A percentile compares a stretch with the other conserved stretches of the same genome.
Conservation (phyloP, 352 stramenopile species). For the Blastocystis sp. region DNA sequence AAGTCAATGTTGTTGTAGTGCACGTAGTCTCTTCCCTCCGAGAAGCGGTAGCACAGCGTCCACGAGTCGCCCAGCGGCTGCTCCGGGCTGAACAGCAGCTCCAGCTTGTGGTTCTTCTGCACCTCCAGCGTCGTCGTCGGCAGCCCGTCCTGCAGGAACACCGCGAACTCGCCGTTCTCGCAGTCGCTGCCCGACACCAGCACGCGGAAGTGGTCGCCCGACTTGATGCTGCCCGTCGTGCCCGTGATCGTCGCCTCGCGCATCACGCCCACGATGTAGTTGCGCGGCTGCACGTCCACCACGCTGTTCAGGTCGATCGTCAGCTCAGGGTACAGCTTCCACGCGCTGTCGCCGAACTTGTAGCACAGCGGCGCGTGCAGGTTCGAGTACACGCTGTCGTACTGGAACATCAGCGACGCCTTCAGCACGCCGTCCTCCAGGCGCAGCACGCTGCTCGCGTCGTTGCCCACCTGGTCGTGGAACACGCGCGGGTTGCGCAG, state of each 20-base stretch:
- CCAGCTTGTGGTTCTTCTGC: not conserved
- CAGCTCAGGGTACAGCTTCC: constrained; percentile 56
- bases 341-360: constrained; percentile 58
- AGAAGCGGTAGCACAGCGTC: constrained; percentile 59
- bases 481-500: not conserved
- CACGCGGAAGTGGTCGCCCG: constrained; percentile 35
- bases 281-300: constrained; percentile 20
- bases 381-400: constrained; percentile 33
- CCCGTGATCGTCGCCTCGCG: constrained; percentile 4
- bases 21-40: constrained; percentile 31
- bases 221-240: constrained; percentile 10
- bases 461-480: constrained; percentile 12
- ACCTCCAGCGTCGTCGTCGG: constrained; percentile 22
- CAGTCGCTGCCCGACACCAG: constrained; percentile 50
- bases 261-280: constrained; percentile 23
- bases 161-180: constrained; percentile 6
- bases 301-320: constrained; percentile 47
- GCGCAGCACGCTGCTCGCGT: not conserved
- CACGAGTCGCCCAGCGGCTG: not conserved
- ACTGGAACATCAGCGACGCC: constrained; percentile 6
- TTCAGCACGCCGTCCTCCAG: not conserved
- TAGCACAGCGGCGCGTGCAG: constrained; percentile 58
- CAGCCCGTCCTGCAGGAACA: not conserved
- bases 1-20: constrained; percentile 39
- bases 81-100: constrained; percentile 3